These are phyloP conservation scores for Pseudopyricularia cyperi DNA, from an alignment of 2,329 filamentous ascomycete species.

Conservation along the genomic window DNA sequence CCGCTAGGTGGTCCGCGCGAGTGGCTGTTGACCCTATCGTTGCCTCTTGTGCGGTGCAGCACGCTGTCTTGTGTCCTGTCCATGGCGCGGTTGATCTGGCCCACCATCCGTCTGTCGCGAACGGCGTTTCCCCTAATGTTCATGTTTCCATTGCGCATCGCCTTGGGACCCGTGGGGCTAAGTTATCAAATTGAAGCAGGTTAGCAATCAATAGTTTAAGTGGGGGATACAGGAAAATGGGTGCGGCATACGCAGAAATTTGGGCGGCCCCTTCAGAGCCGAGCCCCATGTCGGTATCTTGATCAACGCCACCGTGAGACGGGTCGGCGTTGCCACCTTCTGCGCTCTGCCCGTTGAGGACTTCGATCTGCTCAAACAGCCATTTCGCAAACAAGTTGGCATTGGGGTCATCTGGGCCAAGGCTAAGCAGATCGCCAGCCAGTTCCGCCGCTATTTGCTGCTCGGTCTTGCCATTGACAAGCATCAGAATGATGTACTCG, in stretches of 20 bases:
- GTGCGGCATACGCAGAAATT: slow-evolving; percentile 42
- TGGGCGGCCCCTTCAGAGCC: slow-evolving; percentile 28
- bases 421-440: slow-evolving; percentile 70
- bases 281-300: slow-evolving; percentile 65
- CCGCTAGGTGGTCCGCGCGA: slow-evolving; percentile 58
- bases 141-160: slow-evolving; percentile 66
- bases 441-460: slow-evolving; percentile 82
- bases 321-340: slow-evolving; percentile 24
- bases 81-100: slow-evolving; percentile 73
- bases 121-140: slow-evolving; percentile 31
- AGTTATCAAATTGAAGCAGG: neutral
- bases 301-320: slow-evolving; percentile 22
- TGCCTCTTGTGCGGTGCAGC: slow-evolving; percentile 70
- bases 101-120: slow-evolving; percentile 71
- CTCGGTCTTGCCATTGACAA: slow-evolving; percentile 88
- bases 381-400: slow-evolving; percentile 77
- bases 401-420: slow-evolving; percentile 70
- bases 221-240: no score
- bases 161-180: slow-evolving; percentile 81
- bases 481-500: slow-evolving; percentile 96
- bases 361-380: slow-evolving; percentile 80
- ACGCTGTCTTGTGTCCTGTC: slow-evolving; percentile 63
- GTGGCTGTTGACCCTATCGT: slow-evolving; percentile 72
- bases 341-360: slow-evolving; percentile 49
- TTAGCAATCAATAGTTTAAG: neutral